Conservation (phyloP, 768 basidiomycete species). For the Mycena crocata region DNA sequence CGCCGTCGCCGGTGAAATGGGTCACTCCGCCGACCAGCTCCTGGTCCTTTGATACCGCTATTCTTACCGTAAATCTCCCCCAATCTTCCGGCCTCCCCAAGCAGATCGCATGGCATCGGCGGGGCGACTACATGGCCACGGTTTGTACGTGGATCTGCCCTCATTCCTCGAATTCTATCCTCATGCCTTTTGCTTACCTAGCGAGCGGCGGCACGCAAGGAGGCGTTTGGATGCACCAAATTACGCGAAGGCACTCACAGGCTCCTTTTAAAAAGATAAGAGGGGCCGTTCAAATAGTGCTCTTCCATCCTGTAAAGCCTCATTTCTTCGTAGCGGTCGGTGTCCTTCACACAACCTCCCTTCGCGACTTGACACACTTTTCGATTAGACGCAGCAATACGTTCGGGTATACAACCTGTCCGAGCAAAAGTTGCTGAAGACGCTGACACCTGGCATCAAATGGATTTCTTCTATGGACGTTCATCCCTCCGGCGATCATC, state of each 20-base stretch:
- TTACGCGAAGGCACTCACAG: constrained; percentile 94
- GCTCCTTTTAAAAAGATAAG: constrained; percentile 97
- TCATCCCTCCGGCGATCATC: constrained; percentile 94
- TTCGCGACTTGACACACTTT: constrained; percentile 27
- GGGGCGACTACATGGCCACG: constrained; percentile 95
- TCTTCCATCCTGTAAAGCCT: constrained; percentile 95
- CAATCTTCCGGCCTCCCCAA: constrained; percentile 75
- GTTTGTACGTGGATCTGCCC: constrained; percentile 76
- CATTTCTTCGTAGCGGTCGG: constrained; percentile 98
- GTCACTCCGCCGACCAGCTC: constrained; percentile 56
- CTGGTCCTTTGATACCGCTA: constrained; percentile 64
- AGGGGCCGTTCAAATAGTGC: constrained; percentile 88
- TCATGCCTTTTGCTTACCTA: constrained; percentile 40
- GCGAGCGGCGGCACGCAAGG: constrained; percentile 79
- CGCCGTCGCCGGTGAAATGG: constrained; percentile 81
- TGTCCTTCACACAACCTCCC: constrained; percentile 34
- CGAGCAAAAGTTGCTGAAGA: constrained; percentile 93
- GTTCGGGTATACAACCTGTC: constrained; percentile 95
- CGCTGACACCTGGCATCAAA: constrained; percentile 92
- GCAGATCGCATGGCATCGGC: constrained; percentile 92
- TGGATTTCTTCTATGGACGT: constrained; percentile 99
- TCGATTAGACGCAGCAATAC: constrained; percentile 90
- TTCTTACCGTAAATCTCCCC: constrained; percentile 72
- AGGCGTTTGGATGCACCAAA: constrained; percentile 95
- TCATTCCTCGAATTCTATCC: constrained; percentile 11